These are phyloP conservation scores for Withania somnifera DNA, from an alignment of 305 asterid species.

Conservation along the genomic window DNA sequence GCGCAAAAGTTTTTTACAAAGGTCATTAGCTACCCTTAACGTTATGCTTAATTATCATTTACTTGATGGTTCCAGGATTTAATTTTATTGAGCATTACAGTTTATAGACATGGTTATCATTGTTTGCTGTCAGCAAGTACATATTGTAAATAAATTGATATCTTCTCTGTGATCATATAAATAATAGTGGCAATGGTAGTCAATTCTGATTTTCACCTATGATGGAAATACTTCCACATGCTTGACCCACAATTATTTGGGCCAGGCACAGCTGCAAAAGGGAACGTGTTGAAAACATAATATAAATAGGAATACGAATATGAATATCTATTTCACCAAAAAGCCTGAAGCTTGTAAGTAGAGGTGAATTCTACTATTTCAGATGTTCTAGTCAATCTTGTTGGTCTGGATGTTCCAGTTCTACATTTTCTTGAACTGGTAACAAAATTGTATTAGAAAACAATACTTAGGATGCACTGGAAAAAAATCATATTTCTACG, in stretches of 20 bases:
- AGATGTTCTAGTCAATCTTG: not conserved
- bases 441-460: too few relatives aligned
- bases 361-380: not conserved
- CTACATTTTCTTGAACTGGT: not conserved
- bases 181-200: not conserved
- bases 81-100: not conserved
- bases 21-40: constrained; percentile 39
- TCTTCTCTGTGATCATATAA: not conserved
- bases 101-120: not conserved
- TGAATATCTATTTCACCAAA: not conserved
- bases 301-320: too few relatives aligned
- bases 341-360: not conserved
- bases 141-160: not conserved
- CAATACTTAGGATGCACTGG: too few relatives aligned
- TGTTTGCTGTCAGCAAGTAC: not conserved
- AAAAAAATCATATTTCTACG: too few relatives aligned
- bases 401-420: not conserved
- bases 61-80: not conserved
- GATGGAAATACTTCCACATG: not conserved
- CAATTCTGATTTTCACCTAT: not conserved
- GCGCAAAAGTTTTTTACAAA: constrained; percentile 96
- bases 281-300: too few relatives aligned
- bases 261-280: not conserved
- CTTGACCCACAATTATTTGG: not conserved
- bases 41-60: not conserved